Conservation (phyloP, 768 basidiomycete species). For the Serendipita sp. region DNA sequence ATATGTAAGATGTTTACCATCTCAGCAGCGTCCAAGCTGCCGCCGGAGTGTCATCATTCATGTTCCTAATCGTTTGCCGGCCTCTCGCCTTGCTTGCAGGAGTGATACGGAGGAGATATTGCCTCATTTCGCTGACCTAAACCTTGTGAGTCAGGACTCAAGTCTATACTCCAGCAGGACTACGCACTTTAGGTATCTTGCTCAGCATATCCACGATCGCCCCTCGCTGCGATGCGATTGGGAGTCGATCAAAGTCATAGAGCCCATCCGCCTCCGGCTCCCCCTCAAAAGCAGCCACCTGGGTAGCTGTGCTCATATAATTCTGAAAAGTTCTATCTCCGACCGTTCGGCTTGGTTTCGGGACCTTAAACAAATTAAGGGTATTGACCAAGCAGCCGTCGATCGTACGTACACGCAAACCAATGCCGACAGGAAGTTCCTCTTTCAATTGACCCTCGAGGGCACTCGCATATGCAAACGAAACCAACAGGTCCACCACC, state of each 20-base stretch:
- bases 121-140: conserved; percentile 43
- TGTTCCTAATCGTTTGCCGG: conserved; percentile 29
- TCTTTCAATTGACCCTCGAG: conserved; percentile 37
- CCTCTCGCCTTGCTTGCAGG: conserved; percentile 37
- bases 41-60: conserved; percentile 32
- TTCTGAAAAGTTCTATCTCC: not conserved
- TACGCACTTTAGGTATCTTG: conserved; percentile 33
- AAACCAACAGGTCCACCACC: conserved; percentile 54
- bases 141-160: not conserved
- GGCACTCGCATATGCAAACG: conserved; percentile 43
- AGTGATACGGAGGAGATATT: conserved; percentile 36
- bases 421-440: conserved; percentile 45
- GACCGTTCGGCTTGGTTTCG: not conserved
- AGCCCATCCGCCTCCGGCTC: conserved; percentile 23
- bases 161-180: not conserved
- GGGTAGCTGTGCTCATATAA: not conserved
- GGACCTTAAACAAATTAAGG: not conserved
- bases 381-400: not conserved
- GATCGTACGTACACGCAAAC: conserved; percentile 31
- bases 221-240: conserved; percentile 29
- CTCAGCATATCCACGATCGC: conserved; percentile 31
- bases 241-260: conserved; percentile 38
- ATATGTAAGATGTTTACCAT: conserved; percentile 28
- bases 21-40: conserved; percentile 53
- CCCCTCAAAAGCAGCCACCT: not conserved